phyloP scores from a whole-genome alignment of 352 stramenopile species.

The Phytopythium mirpurense region DNA sequence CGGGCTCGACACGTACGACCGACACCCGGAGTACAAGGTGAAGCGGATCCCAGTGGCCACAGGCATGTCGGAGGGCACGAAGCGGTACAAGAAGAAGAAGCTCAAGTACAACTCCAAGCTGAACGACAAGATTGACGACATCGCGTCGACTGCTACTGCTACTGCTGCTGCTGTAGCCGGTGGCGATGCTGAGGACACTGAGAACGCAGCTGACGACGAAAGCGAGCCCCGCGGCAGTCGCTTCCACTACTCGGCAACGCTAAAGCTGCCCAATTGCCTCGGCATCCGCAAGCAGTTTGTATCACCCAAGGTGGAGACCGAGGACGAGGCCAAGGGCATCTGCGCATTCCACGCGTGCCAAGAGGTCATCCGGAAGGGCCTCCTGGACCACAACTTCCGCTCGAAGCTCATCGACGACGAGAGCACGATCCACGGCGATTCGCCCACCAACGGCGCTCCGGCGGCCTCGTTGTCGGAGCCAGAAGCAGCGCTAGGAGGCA shows the following conservation, averaged over 20 bases:
- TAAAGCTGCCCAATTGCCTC: slow-evolving; percentile 53
- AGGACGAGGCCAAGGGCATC: slow-evolving; percentile 72
- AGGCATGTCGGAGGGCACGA: slow-evolving; percentile 43
- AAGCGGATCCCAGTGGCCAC: slow-evolving; percentile 51
- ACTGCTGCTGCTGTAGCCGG: slow-evolving; percentile 16
- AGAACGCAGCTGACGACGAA: slow-evolving; percentile 6
- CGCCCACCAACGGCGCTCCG: neutral
- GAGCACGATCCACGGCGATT: slow-evolving; percentile 26
- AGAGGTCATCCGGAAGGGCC: slow-evolving; percentile 59
- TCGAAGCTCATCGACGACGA: slow-evolving; percentile 64
- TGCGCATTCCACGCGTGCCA: slow-evolving; percentile 78
- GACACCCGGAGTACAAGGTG: slow-evolving; percentile 67
- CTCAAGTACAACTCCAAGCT: slow-evolving; percentile 75
- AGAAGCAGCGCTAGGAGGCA: neutral
- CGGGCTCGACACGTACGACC: slow-evolving; percentile 78
- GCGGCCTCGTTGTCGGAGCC: neutral
- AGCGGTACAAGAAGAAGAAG: slow-evolving; percentile 69
- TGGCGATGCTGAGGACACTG: slow-evolving; percentile 12
- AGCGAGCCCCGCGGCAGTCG: slow-evolving; percentile 12
- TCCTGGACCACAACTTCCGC: slow-evolving; percentile 66
- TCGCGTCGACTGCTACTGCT: slow-evolving; percentile 15
- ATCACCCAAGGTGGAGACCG: slow-evolving; percentile 54
- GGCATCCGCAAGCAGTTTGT: slow-evolving; percentile 58
- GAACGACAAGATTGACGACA: slow-evolving; percentile 73
- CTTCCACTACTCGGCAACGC: slow-evolving; percentile 59